Evolutionary conservation across 257 asterid species (phyloP).

Genomic region (Henckelia pumila): DNA sequence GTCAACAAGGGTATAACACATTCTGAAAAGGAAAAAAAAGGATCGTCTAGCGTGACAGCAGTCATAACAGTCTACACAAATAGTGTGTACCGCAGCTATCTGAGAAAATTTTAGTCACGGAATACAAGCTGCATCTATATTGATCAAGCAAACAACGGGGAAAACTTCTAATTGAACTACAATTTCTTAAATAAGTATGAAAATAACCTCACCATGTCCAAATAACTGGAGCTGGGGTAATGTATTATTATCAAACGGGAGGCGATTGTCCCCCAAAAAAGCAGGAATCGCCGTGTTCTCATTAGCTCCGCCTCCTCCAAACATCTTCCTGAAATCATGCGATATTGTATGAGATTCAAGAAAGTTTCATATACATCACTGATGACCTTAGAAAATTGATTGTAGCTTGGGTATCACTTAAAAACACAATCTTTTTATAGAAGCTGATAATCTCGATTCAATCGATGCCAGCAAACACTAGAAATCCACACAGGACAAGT

Average conservation of each 20-base stretch:
- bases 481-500: slow-evolving; percentile 14
- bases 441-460: slow-evolving; percentile 1
- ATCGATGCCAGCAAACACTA: background rate
- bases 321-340: slow-evolving; percentile 50
- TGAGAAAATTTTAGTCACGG: slow-evolving; percentile 2
- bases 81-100: background rate
- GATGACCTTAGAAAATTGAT: background rate
- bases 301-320: slow-evolving; percentile 50
- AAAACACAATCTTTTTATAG: background rate
- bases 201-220: slow-evolving; percentile 52
- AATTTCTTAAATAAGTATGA: slow-evolving; percentile 19
- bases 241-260: slow-evolving; percentile 38
- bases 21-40: background rate
- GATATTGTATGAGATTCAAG: slow-evolving; percentile 26
- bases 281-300: slow-evolving; percentile 42
- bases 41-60: background rate
- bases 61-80: background rate
- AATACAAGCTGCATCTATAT: slow-evolving; percentile 7
- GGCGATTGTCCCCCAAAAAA: slow-evolving; percentile 42
- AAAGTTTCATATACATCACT: background rate
- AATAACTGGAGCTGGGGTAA: slow-evolving; percentile 69
- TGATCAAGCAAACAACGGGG: background rate
- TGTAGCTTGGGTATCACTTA: background rate
- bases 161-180: slow-evolving; percentile 20
- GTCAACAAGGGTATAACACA: background rate